A percentile compares a stretch with the other conserved stretches of the same genome.
These are phyloP conservation scores for Trichoderma hamatum DNA, from an alignment of 2,329 filamentous ascomycete genomes.

Conservation along the genomic window DNA sequence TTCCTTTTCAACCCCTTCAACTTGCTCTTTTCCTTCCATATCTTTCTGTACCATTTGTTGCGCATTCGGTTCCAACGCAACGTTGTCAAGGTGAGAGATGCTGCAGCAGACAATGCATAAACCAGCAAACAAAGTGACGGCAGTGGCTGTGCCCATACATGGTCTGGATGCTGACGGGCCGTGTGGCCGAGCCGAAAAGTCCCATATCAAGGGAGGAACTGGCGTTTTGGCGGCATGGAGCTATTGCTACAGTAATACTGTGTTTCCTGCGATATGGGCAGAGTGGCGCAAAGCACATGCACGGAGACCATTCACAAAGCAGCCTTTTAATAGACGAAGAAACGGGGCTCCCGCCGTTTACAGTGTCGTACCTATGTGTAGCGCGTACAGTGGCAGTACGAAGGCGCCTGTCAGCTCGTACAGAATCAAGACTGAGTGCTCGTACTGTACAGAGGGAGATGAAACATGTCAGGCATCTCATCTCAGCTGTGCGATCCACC, in stretches of 20 bases:
- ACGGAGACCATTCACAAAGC: neutral
- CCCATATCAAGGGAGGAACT: slow-evolving; percentile 5
- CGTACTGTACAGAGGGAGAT: neutral
- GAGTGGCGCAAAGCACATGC: neutral
- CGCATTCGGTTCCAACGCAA: neutral
- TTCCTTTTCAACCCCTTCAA: no score
- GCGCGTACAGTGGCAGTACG: neutral
- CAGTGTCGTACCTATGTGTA: no score
- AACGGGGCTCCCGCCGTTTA: neutral
- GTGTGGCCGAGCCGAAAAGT: neutral
- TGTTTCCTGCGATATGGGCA: neutral
- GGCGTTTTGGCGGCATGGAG: neutral
- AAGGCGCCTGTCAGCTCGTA: neutral
- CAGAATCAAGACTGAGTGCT: no score
- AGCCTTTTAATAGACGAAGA: neutral
- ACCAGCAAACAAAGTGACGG: neutral
- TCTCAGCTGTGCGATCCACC: slow-evolving; percentile 13
- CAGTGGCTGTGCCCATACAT: neutral
- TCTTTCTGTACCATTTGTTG: neutral
- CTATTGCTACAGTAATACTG: neutral
- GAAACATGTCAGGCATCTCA: slow-evolving; percentile 4
- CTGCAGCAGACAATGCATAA: neutral
- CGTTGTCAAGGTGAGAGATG: neutral
- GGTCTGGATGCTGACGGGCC: slow-evolving; percentile 18
- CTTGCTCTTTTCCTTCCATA: neutral